These are phyloP conservation scores for Candida lessepsii DNA, from an alignment of 805 yeast species.

Conservation along the genomic window DNA sequence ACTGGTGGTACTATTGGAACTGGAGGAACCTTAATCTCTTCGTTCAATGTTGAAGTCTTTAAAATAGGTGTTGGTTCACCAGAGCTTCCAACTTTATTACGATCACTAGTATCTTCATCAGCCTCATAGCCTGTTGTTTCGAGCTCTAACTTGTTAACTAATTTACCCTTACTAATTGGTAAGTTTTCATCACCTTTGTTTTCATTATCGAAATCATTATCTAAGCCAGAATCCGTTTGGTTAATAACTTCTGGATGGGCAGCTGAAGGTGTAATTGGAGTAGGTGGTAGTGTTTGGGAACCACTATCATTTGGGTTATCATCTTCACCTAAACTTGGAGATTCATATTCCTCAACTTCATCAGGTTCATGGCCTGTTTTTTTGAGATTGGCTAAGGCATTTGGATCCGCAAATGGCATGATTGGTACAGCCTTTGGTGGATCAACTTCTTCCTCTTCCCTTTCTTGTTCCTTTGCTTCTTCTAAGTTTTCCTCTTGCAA, in stretches of 20 bases:
- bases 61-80: conserved; percentile 6
- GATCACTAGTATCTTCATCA: conserved; percentile 51
- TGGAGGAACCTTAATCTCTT: conserved; percentile 15
- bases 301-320: conserved; percentile 11
- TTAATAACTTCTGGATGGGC: conserved; percentile 2
- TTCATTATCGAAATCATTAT: conserved; percentile 10
- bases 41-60: conserved; percentile 9
- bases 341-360: conserved; percentile 7
- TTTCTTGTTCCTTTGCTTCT: conserved; percentile 8
- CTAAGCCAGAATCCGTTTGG: conserved; percentile 14
- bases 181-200: conserved; percentile 1
- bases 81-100: conserved; percentile 11
- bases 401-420: conserved; percentile 15
- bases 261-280: conserved; percentile 7
- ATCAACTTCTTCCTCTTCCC: conserved; percentile 21
- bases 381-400: conserved; percentile 26
- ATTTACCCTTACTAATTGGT: conserved; percentile 4
- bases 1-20: conserved; percentile 2
- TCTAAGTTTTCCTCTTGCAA: not conserved
- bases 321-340: conserved; percentile 16
- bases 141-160: conserved; percentile 8
- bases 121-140: conserved; percentile 64
- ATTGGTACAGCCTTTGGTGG: conserved; percentile 13
- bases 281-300: conserved; percentile 5
- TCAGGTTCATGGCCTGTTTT: not conserved